phyloP scores from a whole-genome alignment of 1,284 basidiomycete genomes.

The Malassezia sp. region DNA sequence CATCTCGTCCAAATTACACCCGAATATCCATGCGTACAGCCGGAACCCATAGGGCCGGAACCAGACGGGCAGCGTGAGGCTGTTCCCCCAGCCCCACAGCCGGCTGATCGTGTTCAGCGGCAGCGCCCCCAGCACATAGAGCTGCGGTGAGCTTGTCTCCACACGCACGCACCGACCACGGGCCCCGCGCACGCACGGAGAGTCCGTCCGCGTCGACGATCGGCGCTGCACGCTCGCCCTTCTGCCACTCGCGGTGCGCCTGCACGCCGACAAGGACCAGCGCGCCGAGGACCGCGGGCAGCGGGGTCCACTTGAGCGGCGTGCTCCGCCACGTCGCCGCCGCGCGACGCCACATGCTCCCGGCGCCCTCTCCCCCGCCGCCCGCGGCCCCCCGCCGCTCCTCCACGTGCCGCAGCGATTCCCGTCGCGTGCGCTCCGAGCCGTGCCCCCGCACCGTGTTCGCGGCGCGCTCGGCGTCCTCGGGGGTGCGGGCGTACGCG shows the following conservation, averaged over 20 bases:
- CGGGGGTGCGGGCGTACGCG: constrained; percentile 27
- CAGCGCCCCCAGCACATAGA: constrained; percentile 86
- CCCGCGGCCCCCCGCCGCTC: background rate
- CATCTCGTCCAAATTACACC: constrained; percentile 86
- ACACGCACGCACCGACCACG: constrained; percentile 70
- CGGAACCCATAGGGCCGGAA: constrained; percentile 76
- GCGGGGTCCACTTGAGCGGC: constrained; percentile 86
- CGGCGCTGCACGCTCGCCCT: constrained; percentile 27
- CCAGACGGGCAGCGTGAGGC: constrained; percentile 72
- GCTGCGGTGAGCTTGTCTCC: constrained; percentile 52
- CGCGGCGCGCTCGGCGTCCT: constrained; percentile 32
- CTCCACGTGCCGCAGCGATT: constrained; percentile 5
- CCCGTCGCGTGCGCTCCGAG: constrained; percentile 13
- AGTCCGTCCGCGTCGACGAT: constrained; percentile 56
- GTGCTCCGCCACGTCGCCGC: constrained; percentile 69
- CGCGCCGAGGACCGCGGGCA: constrained; percentile 66
- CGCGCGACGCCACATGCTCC: constrained; percentile 47
- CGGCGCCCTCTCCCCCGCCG: background rate
- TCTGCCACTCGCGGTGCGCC: constrained; percentile 57
- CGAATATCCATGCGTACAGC: constrained; percentile 74
- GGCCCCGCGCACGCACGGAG: constrained; percentile 64
- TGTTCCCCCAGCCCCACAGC: constrained; percentile 90
- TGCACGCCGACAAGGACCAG: constrained; percentile 50
- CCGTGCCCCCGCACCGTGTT: constrained; percentile 37
- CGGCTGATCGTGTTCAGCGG: constrained; percentile 86